These are phyloP conservation scores for Apocynum venetum DNA, from an alignment of 257 asterid species.

Conservation along the genomic window DNA sequence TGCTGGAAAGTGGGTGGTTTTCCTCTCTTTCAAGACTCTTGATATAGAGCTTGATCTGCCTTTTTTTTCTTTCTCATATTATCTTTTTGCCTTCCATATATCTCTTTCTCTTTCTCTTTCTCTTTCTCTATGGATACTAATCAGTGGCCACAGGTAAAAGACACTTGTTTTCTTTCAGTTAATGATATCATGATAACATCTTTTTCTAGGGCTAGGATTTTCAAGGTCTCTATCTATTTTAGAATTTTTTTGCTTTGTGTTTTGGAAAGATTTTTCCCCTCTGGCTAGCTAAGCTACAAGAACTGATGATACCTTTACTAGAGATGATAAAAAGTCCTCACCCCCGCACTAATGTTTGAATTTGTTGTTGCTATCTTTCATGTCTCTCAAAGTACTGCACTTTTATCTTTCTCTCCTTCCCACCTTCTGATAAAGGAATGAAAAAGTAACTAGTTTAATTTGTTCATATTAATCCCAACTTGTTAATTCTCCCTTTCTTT, in stretches of 20 bases:
- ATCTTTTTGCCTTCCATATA: constrained; percentile 21
- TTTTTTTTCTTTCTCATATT: constrained; percentile 21
- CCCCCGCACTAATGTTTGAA: constrained; percentile 42
- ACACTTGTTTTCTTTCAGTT: constrained; percentile 32
- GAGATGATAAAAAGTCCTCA: constrained; percentile 44
- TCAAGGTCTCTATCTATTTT: constrained; percentile 14
- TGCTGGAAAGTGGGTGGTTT: constrained; percentile 47
- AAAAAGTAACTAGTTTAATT: constrained; percentile 20
- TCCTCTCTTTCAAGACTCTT: constrained; percentile 37
- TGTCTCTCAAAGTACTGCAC: constrained; percentile 20
- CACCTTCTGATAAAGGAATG: constrained; percentile 36
- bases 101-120: constrained; percentile 16
- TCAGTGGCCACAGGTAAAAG: constrained; percentile 98
- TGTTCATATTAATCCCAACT: constrained; percentile 22
- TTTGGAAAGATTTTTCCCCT: neutral
- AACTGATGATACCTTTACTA: constrained; percentile 23
- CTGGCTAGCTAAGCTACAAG: neutral
- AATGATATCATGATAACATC: constrained; percentile 47
- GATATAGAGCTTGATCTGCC: neutral
- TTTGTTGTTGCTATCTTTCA: constrained; percentile 21
- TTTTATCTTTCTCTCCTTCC: constrained; percentile 10
- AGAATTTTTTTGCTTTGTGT: constrained; percentile 15
- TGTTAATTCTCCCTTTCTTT: neutral
- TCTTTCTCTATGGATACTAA: constrained; percentile 70
- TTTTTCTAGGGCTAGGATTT: constrained; percentile 39